A percentile compares a stretch with the other conserved stretches of the same genome.
phyloP scores from a whole-genome alignment of 257 asterid genomes.

The Solanum peruvianum region DNA sequence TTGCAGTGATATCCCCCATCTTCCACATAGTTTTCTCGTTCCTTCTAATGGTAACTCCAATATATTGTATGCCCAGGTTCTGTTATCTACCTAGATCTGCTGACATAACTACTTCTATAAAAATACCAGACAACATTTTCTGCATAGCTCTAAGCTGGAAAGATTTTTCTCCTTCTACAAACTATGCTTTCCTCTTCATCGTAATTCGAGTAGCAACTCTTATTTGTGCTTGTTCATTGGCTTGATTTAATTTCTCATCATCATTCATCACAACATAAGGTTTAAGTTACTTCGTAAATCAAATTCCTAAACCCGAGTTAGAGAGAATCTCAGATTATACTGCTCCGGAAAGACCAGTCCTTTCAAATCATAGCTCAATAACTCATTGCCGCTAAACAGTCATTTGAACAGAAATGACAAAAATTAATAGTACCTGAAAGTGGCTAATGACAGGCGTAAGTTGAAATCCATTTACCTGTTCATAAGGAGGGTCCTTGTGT shows the following conservation, averaged over 20 bases:
- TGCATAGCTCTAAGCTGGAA: background rate
- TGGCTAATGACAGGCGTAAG: background rate
- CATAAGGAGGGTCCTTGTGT: slow-evolving; percentile 94
- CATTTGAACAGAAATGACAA: background rate
- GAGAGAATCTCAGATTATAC: background rate
- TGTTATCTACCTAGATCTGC: background rate
- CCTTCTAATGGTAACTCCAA: background rate
- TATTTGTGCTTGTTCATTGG: background rate
- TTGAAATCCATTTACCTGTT: slow-evolving; percentile 44
- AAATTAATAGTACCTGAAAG: background rate
- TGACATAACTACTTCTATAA: background rate
- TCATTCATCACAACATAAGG: background rate
- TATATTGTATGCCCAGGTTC: background rate
- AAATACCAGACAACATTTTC: background rate
- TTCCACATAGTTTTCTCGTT: background rate
- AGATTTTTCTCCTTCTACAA: background rate
- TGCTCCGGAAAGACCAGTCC: background rate
- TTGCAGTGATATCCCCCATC: background rate
- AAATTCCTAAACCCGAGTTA: background rate
- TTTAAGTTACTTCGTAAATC: background rate
- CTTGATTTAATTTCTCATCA: background rate
- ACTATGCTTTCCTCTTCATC: background rate
- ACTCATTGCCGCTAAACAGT: background rate
- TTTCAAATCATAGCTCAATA: background rate
- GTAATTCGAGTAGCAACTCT: background rate